phyloP scores from a whole-genome alignment of 1,139 yeast species.

The Suhomyces yuchorum region DNA sequence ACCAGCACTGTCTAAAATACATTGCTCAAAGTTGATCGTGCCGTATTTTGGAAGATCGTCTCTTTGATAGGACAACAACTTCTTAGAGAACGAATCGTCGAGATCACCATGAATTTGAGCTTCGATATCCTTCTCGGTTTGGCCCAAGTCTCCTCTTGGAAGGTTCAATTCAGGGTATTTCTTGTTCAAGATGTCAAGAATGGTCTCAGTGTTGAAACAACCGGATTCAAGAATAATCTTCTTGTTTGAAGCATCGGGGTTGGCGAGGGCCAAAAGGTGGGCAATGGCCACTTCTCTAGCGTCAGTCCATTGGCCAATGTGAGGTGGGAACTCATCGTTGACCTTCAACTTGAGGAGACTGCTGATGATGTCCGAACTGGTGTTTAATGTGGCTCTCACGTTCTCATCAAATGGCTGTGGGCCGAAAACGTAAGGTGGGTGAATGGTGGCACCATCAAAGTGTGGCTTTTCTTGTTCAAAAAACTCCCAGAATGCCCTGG shows the following conservation, averaged over 20 bases:
- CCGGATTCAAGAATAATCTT: slow-evolving; percentile 10
- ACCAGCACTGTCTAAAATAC: slow-evolving; percentile 37
- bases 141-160: neutral
- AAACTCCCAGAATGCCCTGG: neutral
- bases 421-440: neutral
- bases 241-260: slow-evolving; percentile 12
- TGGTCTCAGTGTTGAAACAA: slow-evolving; percentile 25
- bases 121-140: neutral
- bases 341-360: slow-evolving; percentile 16
- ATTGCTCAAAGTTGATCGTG: slow-evolving; percentile 36
- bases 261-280: slow-evolving; percentile 16
- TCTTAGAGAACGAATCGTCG: slow-evolving; percentile 38
- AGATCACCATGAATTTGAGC: slow-evolving; percentile 9
- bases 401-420: slow-evolving; percentile 2
- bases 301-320: slow-evolving; percentile 14
- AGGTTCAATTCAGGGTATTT: slow-evolving; percentile 13
- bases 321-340: slow-evolving; percentile 13
- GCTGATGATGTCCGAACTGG: neutral
- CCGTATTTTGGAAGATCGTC: slow-evolving; percentile 30
- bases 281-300: slow-evolving; percentile 19
- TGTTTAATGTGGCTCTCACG: neutral
- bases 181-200: slow-evolving; percentile 31
- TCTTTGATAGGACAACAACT: slow-evolving; percentile 20
- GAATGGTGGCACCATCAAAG: neutral
- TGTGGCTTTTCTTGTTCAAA: slow-evolving; percentile 1